A percentile compares a stretch with the other conserved stretches of the same genome.
Conservation (phyloP, 257 asterid genomes). For the Echites panduratus region DNA sequence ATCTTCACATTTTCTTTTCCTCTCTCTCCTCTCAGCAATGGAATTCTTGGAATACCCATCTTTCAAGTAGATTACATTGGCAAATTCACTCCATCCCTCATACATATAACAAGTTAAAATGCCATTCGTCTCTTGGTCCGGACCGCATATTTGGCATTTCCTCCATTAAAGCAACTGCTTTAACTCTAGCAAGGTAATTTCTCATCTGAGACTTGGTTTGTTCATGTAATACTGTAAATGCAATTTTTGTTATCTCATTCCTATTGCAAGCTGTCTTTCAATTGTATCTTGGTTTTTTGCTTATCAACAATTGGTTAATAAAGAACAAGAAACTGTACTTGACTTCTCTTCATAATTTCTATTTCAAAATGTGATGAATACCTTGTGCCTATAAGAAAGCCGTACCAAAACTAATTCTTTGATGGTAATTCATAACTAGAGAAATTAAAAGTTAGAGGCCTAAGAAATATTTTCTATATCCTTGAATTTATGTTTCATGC, state of each 20-base stretch:
- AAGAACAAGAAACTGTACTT: neutral
- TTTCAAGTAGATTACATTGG: slow-evolving; percentile 39
- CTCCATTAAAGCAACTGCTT: slow-evolving; percentile 50
- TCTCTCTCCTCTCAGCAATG: slow-evolving; percentile 42
- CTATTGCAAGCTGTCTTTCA: neutral
- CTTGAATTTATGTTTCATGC: neutral
- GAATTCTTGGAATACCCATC: slow-evolving; percentile 50
- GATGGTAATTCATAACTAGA: neutral
- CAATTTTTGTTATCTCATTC: neutral
- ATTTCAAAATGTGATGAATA: neutral
- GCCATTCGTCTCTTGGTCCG: slow-evolving; percentile 56
- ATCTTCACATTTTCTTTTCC: slow-evolving; percentile 15
- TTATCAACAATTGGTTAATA: neutral
- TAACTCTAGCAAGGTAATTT: slow-evolving; percentile 59
- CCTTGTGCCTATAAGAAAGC: neutral
- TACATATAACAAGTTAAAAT: slow-evolving; percentile 44
- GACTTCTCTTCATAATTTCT: neutral
- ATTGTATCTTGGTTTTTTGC: slow-evolving; percentile 3
- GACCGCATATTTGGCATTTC: slow-evolving; percentile 41
- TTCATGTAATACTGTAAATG: neutral
- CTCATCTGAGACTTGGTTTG: slow-evolving; percentile 5
- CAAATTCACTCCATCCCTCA: slow-evolving; percentile 34
- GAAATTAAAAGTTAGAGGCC: neutral
- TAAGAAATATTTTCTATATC: neutral
- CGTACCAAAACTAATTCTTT: neutral